These are phyloP conservation scores for Chaetomium sp. DNA, from an alignment of 2,329 filamentous ascomycete species.

Conservation along the genomic window DNA sequence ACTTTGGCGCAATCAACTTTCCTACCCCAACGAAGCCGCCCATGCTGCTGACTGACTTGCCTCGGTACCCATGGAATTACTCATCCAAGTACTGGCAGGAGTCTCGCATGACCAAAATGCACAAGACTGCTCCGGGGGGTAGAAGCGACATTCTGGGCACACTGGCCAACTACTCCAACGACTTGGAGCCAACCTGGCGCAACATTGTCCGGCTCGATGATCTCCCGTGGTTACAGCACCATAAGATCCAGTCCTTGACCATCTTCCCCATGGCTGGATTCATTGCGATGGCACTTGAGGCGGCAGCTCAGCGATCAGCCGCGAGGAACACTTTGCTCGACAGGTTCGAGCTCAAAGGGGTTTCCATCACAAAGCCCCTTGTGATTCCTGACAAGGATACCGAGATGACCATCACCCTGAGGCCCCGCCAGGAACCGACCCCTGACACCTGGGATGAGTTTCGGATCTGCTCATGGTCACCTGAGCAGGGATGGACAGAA, in stretches of 20 bases:
- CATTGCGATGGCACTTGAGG: conserved; percentile 46
- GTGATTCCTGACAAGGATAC: conserved; percentile 52
- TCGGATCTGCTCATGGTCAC: conserved; percentile 56
- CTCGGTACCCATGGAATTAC: conserved; percentile 53
- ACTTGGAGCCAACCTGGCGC: conserved; percentile 44
- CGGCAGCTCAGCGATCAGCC: conserved; percentile 42
- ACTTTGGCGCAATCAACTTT: conserved; percentile 53
- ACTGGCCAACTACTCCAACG: conserved; percentile 40
- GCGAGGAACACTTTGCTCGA: conserved; percentile 42
- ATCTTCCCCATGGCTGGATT: conserved; percentile 51
- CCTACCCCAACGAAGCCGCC: conserved; percentile 42
- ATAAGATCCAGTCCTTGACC: conserved; percentile 50
- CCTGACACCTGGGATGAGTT: conserved; percentile 59
- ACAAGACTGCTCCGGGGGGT: conserved; percentile 40
- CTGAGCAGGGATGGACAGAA: conserved; percentile 57
- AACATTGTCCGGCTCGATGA: conserved; percentile 43
- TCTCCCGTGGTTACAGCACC: conserved; percentile 52
- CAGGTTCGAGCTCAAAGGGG: conserved; percentile 51
- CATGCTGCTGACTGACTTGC: conserved; percentile 47
- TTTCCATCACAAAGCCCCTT: conserved; percentile 50
- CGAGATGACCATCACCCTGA: conserved; percentile 53
- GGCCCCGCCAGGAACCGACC: conserved; percentile 46
- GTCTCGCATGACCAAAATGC: conserved; percentile 38
- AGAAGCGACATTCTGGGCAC: conserved; percentile 44
- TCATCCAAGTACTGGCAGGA: conserved; percentile 42